A percentile compares a stretch with the other conserved stretches of the same genome.
Conservation (phyloP, 2,329 filamentous ascomycete species). For the Microdochium bolleyi region DNA sequence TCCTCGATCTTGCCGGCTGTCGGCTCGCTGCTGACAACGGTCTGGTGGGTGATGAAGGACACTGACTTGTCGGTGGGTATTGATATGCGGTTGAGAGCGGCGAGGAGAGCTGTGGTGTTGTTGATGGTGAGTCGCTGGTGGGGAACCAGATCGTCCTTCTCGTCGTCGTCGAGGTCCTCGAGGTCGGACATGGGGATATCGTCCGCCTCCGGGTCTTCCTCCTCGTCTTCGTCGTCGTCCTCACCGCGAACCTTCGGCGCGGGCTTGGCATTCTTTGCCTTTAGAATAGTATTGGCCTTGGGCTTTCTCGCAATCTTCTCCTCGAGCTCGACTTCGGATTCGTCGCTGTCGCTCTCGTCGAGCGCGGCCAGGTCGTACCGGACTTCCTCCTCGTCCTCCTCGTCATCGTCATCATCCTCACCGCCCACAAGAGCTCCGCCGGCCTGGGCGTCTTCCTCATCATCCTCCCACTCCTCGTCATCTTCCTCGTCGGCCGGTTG, state of each 20-base stretch:
- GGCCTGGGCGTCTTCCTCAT: slow-evolving; percentile 7
- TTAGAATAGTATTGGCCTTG: slow-evolving; percentile 28
- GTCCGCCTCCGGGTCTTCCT: slow-evolving; percentile 70
- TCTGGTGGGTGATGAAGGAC: slow-evolving; percentile 78
- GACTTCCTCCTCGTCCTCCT: slow-evolving; percentile 18
- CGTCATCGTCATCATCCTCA: slow-evolving; percentile 16
- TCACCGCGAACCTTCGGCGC: slow-evolving; percentile 34
- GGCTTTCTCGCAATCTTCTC: slow-evolving; percentile 54
- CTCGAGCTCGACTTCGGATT: slow-evolving; percentile 72
- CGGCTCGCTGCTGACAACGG: slow-evolving; percentile 58
- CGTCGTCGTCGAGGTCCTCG: slow-evolving; percentile 67
- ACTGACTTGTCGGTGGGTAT: slow-evolving; percentile 59
- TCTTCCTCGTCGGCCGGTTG: slow-evolving; percentile 5
- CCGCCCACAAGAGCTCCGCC: slow-evolving; percentile 11
- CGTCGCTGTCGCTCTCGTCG: slow-evolving; percentile 54
- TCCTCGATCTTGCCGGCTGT: slow-evolving; percentile 65
- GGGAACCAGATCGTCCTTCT: slow-evolving; percentile 78
- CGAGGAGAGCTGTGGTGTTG: slow-evolving; percentile 80
- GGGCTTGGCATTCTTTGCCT: slow-evolving; percentile 29
- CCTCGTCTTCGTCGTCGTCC: slow-evolving; percentile 47
- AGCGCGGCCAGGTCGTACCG: slow-evolving; percentile 47
- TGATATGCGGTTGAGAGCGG: slow-evolving; percentile 71
- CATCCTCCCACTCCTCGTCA: slow-evolving; percentile 13
- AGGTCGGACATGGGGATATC: slow-evolving; percentile 87
- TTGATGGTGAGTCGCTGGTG: slow-evolving; percentile 95